A percentile compares a stretch with the other conserved stretches of the same genome.
Conservation (phyloP, 2,329 filamentous ascomycete species). For the Ophiostoma triangulosporum region DNA sequence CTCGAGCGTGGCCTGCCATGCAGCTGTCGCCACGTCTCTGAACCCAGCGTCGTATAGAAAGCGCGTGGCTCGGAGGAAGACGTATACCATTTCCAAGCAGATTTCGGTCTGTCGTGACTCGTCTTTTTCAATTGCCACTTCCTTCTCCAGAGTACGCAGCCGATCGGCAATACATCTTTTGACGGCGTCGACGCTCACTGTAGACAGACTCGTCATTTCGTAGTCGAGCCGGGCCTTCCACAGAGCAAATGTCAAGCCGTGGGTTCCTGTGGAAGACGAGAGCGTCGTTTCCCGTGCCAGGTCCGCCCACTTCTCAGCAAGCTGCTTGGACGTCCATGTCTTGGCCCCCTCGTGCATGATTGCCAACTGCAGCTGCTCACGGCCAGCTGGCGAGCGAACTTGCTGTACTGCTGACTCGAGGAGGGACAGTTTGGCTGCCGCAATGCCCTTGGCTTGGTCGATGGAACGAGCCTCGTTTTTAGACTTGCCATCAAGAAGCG, state of each 20-base stretch:
- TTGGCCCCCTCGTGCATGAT: constrained; percentile 62
- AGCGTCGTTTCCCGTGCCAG: constrained; percentile 22
- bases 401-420: constrained; percentile 63
- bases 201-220: constrained; percentile 51
- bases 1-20: constrained; percentile 77
- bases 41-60: constrained; percentile 69
- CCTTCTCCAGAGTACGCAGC: constrained; percentile 26
- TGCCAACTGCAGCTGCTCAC: constrained; percentile 49
- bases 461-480: constrained; percentile 24
- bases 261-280: constrained; percentile 10
- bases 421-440: constrained; percentile 68
- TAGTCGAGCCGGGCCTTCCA: constrained; percentile 67
- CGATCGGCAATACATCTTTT: constrained; percentile 46
- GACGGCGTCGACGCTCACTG: constrained; percentile 55
- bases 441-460: constrained; percentile 53
- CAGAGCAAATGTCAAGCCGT: constrained; percentile 45
- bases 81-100: constrained; percentile 41
- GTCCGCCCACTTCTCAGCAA: constrained; percentile 49
- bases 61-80: constrained; percentile 60
- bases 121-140: constrained; percentile 3
- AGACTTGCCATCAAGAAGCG: neutral
- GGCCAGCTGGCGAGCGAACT: constrained; percentile 30
- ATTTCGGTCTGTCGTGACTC: constrained; percentile 8
- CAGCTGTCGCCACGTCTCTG: constrained; percentile 58
- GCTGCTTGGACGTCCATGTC: constrained; percentile 54